Conservation (phyloP, 164 flowering plant species). For the Piper betle region DNA sequence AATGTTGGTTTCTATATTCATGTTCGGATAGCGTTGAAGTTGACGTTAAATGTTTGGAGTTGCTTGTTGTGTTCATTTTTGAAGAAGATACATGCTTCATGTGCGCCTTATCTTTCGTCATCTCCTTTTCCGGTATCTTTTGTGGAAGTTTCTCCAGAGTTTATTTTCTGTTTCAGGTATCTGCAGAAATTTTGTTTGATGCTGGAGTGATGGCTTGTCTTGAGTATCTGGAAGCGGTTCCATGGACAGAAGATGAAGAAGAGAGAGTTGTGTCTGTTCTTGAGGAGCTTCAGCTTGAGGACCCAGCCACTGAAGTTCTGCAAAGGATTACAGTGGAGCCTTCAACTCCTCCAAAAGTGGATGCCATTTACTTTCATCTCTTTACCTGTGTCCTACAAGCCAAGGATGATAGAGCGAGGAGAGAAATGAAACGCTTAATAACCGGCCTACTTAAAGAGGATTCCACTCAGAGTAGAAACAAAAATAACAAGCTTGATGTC, state of each 20-base stretch:
- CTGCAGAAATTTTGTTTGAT: slow-evolving; percentile 60
- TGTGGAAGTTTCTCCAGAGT: slow-evolving; percentile 1
- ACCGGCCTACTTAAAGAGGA: slow-evolving; percentile 59
- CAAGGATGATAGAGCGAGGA: slow-evolving; percentile 77
- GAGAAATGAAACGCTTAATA: slow-evolving; percentile 67
- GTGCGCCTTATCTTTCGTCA: no score
- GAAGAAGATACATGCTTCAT: not conserved
- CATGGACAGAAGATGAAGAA: slow-evolving; percentile 89
- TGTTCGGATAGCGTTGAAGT: no score
- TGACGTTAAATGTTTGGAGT: not conserved
- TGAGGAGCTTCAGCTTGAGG: slow-evolving; percentile 41
- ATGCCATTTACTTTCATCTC: slow-evolving; percentile 43
- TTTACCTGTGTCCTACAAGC: slow-evolving; percentile 53
- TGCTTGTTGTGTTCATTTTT: not conserved
- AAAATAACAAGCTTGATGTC: slow-evolving; percentile 26
- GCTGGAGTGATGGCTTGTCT: slow-evolving; percentile 58
- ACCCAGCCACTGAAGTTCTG: slow-evolving; percentile 31
- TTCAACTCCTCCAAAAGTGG: slow-evolving; percentile 36
- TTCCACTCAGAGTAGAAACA: slow-evolving; percentile 6
- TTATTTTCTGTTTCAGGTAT: slow-evolving; percentile 39
- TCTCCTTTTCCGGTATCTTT: not conserved
- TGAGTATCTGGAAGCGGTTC: slow-evolving; percentile 76
- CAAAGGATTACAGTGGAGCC: slow-evolving; percentile 56
- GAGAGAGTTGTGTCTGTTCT: slow-evolving; percentile 47
- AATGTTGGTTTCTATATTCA: not conserved